Percentiles rank a stretch among this genome's conserved stretches.
These are phyloP conservation scores for Acanthochlamys bracteata DNA, from an alignment of 106 monocot genomes.

Conservation along the genomic window DNA sequence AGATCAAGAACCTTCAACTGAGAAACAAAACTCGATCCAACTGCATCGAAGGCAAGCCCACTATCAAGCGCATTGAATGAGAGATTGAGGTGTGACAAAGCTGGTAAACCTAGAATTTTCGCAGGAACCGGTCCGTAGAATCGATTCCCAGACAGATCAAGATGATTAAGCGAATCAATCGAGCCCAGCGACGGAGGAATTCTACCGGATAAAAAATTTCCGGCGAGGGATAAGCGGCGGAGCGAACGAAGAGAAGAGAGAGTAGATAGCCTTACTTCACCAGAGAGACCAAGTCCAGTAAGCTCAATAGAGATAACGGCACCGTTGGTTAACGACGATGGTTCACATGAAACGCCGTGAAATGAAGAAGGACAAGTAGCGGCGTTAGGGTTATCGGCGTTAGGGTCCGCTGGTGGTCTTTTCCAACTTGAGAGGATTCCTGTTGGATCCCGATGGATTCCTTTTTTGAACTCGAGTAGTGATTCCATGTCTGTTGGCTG, in stretches of 20 bases:
- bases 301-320: slow-evolving; percentile 46
- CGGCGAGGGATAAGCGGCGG: slow-evolving; percentile 48
- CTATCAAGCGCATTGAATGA: slow-evolving; percentile 59
- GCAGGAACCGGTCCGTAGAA: slow-evolving; percentile 77
- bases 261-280: slow-evolving; percentile 61
- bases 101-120: slow-evolving; percentile 38
- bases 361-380: background rate
- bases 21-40: slow-evolving; percentile 15
- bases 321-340: slow-evolving; percentile 4
- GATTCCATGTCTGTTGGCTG: slow-evolving; percentile 19
- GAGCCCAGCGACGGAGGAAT: slow-evolving; percentile 48
- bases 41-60: slow-evolving; percentile 26
- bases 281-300: slow-evolving; percentile 43
- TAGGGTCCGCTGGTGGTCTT: slow-evolving; percentile 3
- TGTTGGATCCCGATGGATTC: slow-evolving; percentile 38
- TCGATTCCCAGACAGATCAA: slow-evolving; percentile 78
- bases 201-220: slow-evolving; percentile 69
- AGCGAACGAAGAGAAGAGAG: slow-evolving; percentile 35
- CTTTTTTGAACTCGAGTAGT: slow-evolving; percentile 83
- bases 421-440: slow-evolving; percentile 47
- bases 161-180: slow-evolving; percentile 36
- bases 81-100: slow-evolving; percentile 56
- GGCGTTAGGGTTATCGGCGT: slow-evolving; percentile 5
- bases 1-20: slow-evolving; percentile 70
- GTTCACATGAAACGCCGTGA: slow-evolving; percentile 42